A percentile compares a stretch with the other conserved stretches of the same genome.
Conservation (phyloP, 2,329 filamentous ascomycete genomes). For the Diaporthe vexans region DNA sequence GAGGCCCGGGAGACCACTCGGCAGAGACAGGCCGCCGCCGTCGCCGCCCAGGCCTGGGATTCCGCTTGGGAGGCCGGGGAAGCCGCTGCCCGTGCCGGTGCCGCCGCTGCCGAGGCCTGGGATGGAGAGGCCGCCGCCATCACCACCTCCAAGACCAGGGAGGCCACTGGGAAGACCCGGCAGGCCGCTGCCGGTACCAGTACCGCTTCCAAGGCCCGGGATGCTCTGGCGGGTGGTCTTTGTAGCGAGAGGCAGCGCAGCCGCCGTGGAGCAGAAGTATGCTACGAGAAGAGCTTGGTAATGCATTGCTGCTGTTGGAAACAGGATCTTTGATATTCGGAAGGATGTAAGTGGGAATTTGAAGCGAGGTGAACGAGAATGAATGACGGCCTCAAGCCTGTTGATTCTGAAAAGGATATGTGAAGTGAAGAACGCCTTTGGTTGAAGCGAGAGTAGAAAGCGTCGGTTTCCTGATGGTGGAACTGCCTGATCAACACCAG, state of each 20-base stretch:
- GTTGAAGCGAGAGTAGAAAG: slow-evolving; percentile 1
- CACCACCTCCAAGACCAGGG: not conserved
- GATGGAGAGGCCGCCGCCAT: not conserved
- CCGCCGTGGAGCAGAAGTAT: slow-evolving; percentile 27
- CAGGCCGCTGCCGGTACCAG: not conserved
- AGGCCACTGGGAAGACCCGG: slow-evolving; percentile 2
- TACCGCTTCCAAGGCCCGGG: not conserved
- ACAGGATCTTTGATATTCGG: not conserved
- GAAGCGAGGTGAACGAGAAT: not conserved
- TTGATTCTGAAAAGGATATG: not conserved
- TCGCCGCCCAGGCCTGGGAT: not conserved
- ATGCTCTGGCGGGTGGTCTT: slow-evolving; percentile 12
- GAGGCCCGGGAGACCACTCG: not conserved
- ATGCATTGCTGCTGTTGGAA: slow-evolving; percentile 14
- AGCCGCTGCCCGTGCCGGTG: not conserved
- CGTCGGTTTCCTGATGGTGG: not conserved
- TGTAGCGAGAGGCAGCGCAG: not conserved
- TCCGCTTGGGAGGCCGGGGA: no score
- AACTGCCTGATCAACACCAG: not conserved
- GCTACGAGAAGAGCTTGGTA: slow-evolving; percentile 25
- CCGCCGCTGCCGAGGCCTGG: slow-evolving; percentile 1
- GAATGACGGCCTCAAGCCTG: slow-evolving; percentile 31
- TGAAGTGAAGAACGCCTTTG: not conserved
- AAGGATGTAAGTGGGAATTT: not conserved
- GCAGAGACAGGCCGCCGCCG: not conserved